Evolutionary conservation across 306 rosid species (phyloP).

Genomic region (Alnus glutinosa): DNA sequence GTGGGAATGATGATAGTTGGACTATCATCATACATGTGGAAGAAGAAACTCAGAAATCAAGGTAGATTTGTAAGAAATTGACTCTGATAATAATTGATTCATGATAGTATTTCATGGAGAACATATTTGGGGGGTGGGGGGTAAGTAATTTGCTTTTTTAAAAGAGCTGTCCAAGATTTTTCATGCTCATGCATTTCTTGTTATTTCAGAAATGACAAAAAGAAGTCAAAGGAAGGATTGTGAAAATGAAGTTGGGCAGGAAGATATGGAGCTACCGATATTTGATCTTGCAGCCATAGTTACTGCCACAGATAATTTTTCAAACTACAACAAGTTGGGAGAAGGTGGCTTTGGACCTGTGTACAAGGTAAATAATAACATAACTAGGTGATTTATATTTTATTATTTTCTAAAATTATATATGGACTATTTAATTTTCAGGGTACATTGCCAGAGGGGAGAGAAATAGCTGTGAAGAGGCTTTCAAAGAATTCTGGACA

Average conservation of each 20-base stretch:
- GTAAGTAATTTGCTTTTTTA: neutral
- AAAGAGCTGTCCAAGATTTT: neutral
- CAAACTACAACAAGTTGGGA: slow-evolving; percentile 46
- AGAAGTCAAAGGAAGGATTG: neutral
- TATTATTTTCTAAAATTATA: neutral
- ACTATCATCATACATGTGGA: neutral
- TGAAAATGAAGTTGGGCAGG: slow-evolving; percentile 8
- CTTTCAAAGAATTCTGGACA: slow-evolving; percentile 56
- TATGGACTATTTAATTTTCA: slow-evolving; percentile 11
- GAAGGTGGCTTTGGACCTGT: slow-evolving; percentile 77
- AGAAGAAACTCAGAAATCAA: neutral
- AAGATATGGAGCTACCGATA: slow-evolving; percentile 48
- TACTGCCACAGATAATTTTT: slow-evolving; percentile 48
- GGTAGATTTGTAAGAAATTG: neutral
- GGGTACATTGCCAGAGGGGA: slow-evolving; percentile 53
- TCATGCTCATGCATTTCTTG: neutral
- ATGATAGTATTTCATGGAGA: neutral
- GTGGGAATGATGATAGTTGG: neutral
- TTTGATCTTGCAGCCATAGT: slow-evolving; percentile 37
- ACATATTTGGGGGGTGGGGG: neutral
- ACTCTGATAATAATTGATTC: neutral
- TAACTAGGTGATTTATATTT: neutral
- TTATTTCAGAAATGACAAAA: neutral
- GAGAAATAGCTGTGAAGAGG: slow-evolving; percentile 65
- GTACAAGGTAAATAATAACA: slow-evolving; percentile 37